Base-by-base conservation (phyloP, 2,329 filamentous ascomycete species). In the Fusarium verticillioides region DNA sequence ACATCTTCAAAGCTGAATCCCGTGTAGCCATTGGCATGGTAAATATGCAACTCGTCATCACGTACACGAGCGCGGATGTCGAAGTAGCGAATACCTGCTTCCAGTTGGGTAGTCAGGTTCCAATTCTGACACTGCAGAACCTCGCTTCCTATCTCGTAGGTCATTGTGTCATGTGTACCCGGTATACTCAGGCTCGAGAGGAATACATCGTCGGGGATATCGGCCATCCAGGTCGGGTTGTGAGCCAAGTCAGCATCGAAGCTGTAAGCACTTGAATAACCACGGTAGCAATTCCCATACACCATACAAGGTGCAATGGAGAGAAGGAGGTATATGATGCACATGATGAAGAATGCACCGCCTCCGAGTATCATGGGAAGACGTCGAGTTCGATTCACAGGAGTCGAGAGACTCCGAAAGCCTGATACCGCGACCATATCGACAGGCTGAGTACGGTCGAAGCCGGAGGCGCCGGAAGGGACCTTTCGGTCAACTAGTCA, bases 161-260 rank as follows among this genome's bases (percentile, higher is more conserved):
- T 87, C 83, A 88, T 84, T 30, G 86, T 87, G 76, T 88, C 86
- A 79, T 88, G 86, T 4, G 86, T 87, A 36, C 87, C 87, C 1
- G 86, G 87, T 65, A 88, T 83, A 50, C 85, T 86, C 46, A 88
- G 81, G 57, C 78, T 82, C 37, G 84, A 81, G 39, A 88, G 77
- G 50, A 78, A 80, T 40, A 81, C 78, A 32, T 78, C 69, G 76
- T 87, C 83, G 34, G 84, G 83, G 16, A 87, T 75, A 11, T 57
- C 56, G 26, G 78, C 78, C 86, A 87, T 87, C 86, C 86, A 87
- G 42, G 69, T 60, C 11, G 81, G 76, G 37, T 82, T 76, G 46
- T 78, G 70, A 39, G 78, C 76, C 36, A 70, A 70, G 65, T 81
- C 75, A 42, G 81, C 78, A 70, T 87, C 83, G 78, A 87, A 87